Percentiles rank a stretch among this genome's conserved stretches.
Conservation (phyloP, 73 alveolate genomes). For the Blepharisma stoltei region DNA sequence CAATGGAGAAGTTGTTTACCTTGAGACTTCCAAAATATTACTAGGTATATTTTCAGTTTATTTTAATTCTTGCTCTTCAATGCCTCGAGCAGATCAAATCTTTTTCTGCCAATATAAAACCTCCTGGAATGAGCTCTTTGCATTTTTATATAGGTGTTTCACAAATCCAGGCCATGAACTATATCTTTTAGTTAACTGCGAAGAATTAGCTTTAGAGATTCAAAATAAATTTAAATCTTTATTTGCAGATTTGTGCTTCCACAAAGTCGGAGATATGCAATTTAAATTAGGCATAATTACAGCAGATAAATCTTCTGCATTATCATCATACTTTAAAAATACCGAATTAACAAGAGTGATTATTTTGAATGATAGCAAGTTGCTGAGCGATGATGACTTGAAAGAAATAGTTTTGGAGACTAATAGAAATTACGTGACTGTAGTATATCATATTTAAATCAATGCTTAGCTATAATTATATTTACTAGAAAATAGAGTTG, state of each 20-base stretch:
- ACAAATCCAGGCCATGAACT: background rate
- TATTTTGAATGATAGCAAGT: too few species aligned
- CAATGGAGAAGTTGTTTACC: background rate
- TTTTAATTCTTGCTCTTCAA: background rate
- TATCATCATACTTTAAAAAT: too few species aligned
- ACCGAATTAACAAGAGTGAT: too few species aligned
- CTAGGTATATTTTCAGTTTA: background rate
- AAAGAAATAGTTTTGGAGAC: too few species aligned
- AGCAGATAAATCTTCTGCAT: too few species aligned
- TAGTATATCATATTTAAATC: too few species aligned
- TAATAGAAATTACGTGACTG: too few species aligned
- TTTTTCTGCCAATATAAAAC: conserved; percentile 14
- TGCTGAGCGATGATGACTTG: too few species aligned
- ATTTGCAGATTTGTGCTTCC: background rate
- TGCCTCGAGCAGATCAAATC: conserved; percentile 21
- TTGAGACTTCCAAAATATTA: background rate
- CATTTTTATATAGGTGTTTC: conserved; percentile 5
- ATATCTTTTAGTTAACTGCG: background rate
- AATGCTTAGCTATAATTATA: too few species aligned
- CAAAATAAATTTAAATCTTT: background rate
- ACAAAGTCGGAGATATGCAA: background rate
- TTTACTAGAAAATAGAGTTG: too few species aligned
- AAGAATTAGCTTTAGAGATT: background rate
- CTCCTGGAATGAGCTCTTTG: background rate
- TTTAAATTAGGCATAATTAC: too few species aligned